Percentiles rank a stretch among this genome's conserved stretches.
These are phyloP conservation scores for Monilinia fructicola DNA, from an alignment of 2,329 filamentous ascomycete genomes.

Conservation along the genomic window DNA sequence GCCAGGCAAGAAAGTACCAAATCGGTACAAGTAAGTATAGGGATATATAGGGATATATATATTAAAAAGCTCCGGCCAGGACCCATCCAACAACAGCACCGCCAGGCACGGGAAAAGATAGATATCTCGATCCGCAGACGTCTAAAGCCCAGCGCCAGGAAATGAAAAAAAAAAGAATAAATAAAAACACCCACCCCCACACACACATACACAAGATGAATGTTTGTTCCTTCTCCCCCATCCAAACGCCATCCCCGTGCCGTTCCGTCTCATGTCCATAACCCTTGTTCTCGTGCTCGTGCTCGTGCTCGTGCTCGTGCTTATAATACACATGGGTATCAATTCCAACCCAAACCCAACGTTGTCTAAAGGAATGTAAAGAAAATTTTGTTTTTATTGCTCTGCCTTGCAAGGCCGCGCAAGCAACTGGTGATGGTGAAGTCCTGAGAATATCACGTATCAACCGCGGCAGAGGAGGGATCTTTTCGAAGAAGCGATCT, in stretches of 20 bases:
- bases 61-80: too few relatives aligned
- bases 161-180: too few relatives aligned
- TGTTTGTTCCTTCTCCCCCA: neutral
- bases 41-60: too few relatives aligned
- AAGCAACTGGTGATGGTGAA: neutral
- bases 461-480: neutral
- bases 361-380: neutral
- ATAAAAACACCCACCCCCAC: too few relatives aligned
- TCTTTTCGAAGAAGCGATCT: neutral
- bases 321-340: constrained; percentile 10
- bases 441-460: neutral
- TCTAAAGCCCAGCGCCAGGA: neutral
- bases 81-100: too few relatives aligned
- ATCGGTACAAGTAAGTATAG: too few relatives aligned
- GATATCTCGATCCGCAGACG: neutral
- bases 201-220: too few relatives aligned
- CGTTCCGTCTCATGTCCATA: neutral
- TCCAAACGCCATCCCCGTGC: neutral
- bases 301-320: neutral
- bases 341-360: neutral
- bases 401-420: neutral
- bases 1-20: too few relatives aligned
- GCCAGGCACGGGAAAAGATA: too few relatives aligned
- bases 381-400: neutral
- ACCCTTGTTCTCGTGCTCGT: neutral